These are phyloP conservation scores for Hura crepitans DNA, from an alignment of 441 rosid genomes.

Conservation along the genomic window DNA sequence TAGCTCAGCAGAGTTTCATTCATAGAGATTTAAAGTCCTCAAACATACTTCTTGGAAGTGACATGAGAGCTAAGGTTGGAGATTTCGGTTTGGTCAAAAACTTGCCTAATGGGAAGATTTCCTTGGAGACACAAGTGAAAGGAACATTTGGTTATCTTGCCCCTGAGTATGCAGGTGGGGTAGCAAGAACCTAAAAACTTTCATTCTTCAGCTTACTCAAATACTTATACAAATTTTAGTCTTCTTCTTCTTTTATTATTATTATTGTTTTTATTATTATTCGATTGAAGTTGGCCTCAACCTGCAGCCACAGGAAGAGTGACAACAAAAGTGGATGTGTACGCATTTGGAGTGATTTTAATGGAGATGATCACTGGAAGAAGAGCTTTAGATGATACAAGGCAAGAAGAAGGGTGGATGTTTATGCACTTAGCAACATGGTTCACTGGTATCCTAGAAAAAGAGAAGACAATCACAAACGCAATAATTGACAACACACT, in stretches of 20 bases:
- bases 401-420: conserved; percentile 39
- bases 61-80: conserved; percentile 91
- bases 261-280: background rate
- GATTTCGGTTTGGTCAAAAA: conserved; percentile 89
- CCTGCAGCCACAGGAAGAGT: conserved; percentile 43
- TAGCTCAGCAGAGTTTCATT: conserved; percentile 85
- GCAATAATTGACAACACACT: conserved; percentile 27
- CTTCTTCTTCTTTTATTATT: background rate
- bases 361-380: conserved; percentile 46
- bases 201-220: too few species aligned
- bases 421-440: conserved; percentile 38
- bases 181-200: too few species aligned
- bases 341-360: conserved; percentile 38
- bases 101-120: conserved; percentile 65
- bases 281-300: background rate
- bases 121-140: conserved; percentile 73
- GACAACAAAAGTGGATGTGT: conserved; percentile 44
- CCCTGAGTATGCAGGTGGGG: conserved; percentile 85
- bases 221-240: background rate
- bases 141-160: conserved; percentile 97
- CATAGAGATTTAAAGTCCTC: conserved; percentile 89
- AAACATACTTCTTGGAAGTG: conserved; percentile 83
- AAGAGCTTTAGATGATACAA: conserved; percentile 35
- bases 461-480: conserved; percentile 27
- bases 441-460: conserved; percentile 32